Conservation (phyloP, 2,329 filamentous ascomycete genomes). For the Fusarium sp. region DNA sequence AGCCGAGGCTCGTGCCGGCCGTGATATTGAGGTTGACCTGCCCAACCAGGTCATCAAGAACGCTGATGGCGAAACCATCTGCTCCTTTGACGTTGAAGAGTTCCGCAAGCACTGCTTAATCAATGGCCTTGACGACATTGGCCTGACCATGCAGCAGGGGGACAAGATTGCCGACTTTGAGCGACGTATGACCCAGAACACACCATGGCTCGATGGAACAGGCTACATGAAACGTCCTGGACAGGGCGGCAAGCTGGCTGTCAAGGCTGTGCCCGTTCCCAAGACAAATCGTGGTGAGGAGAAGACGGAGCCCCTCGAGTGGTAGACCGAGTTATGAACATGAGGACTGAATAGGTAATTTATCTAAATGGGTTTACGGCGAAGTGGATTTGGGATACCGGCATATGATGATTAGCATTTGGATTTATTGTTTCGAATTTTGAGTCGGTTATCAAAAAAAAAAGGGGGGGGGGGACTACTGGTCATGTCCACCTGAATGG, state of each 20-base stretch:
- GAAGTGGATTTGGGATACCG: slow-evolving; percentile 33
- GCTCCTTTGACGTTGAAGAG: slow-evolving; percentile 85
- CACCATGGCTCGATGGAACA: slow-evolving; percentile 90
- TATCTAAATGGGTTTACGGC: slow-evolving; percentile 36
- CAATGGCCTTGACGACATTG: slow-evolving; percentile 95
- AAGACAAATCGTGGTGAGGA: slow-evolving; percentile 89
- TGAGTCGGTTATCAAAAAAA: slow-evolving; percentile 21
- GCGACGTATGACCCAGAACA: slow-evolving; percentile 76
- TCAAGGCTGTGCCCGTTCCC: slow-evolving; percentile 74
- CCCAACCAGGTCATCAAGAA: slow-evolving; percentile 84
- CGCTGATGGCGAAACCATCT: slow-evolving; percentile 75
- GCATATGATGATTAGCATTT: slow-evolving; percentile 38
- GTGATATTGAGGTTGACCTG: slow-evolving; percentile 89
- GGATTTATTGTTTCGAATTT: slow-evolving; percentile 22
- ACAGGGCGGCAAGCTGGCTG: slow-evolving; percentile 63
- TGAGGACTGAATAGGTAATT: slow-evolving; percentile 2
- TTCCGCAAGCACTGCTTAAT: slow-evolving; percentile 94
- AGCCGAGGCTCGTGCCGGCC: slow-evolving; percentile 78
- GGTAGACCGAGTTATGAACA: slow-evolving; percentile 62
- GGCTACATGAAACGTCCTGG: slow-evolving; percentile 76
- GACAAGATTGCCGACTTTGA: slow-evolving; percentile 89
- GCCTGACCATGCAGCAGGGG: slow-evolving; percentile 90
- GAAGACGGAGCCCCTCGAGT: slow-evolving; percentile 86
- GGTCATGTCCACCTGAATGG: slow-evolving; percentile 16
- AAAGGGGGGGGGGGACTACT: slow-evolving; percentile 17